Evolutionary conservation across 371 early-diverging fungal genomes (phyloP).

Genomic region (Parasitella parasitica): DNA sequence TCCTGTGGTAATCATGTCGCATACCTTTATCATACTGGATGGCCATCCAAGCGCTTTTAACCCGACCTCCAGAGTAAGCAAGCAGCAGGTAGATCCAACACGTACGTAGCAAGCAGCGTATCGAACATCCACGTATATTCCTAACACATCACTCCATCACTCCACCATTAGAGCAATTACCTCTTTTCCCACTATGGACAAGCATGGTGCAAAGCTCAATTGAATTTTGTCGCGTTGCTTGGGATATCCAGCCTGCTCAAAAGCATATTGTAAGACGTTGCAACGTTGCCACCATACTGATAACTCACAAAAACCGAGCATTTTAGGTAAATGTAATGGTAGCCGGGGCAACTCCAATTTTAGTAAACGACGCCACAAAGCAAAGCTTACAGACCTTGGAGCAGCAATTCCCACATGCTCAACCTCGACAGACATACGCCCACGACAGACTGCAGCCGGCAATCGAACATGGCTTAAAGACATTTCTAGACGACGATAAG

Average conservation of each 20-base stretch:
- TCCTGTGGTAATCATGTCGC: conserved; percentile 9
- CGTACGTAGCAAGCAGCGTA: conserved; percentile 11
- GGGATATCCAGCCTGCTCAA: conserved; percentile 17
- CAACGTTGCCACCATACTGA: background rate
- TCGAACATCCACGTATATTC: background rate
- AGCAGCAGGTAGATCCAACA: conserved; percentile 7
- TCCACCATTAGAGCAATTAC: conserved; percentile 22
- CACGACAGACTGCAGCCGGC: conserved; percentile 14
- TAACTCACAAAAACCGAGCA: background rate
- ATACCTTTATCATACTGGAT: conserved; percentile 28
- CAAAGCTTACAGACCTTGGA: conserved; percentile 7
- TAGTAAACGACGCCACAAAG: conserved; percentile 5
- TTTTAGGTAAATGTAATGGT: conserved; percentile 21
- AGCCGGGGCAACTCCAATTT: conserved; percentile 9
- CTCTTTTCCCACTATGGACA: conserved; percentile 37
- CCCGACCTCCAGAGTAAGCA: background rate
- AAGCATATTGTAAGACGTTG: conserved; percentile 4
- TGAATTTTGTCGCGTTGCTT: conserved; percentile 35
- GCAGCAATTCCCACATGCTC: conserved; percentile 17
- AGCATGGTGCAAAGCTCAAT: conserved; percentile 35
- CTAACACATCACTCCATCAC: background rate
- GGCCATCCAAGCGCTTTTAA: conserved; percentile 22
- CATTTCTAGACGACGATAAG: background rate
- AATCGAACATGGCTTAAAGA: conserved; percentile 5
- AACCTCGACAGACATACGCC: conserved; percentile 15